Evolutionary conservation across 2,329 filamentous ascomycete genomes (phyloP), one percentile per base, ranked within the genome.

Genomic region (Amphichorda felina): DNA sequence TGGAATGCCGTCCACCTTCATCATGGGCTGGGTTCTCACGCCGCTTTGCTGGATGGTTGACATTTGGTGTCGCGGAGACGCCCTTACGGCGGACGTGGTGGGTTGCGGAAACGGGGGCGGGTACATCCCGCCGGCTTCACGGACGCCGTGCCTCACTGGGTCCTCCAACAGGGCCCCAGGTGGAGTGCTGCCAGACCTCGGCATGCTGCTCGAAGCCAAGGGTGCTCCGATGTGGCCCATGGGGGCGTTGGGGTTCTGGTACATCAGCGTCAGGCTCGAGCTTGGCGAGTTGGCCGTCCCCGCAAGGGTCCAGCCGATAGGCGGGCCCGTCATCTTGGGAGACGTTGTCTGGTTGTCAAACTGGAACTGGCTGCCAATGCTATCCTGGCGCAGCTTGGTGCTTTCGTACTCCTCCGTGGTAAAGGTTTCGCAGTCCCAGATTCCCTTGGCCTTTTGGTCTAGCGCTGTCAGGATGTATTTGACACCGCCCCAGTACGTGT

Each of bases 391-490:
- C 57, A 74, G 57, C 43, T 80, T 72, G 3, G 75, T 75, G 49
- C 75, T 79, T 50, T 86, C 83, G 56, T 83, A 84, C 53, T 94
- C 86, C 50, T 93, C 85, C 1, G 59, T 60, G 0, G 72, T 77
- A 42, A 68, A 77, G 0, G 72, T 76, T 49, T 78, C 74, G 40
- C 71, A 86, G 48, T 94, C 85, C 56, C 80, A 83, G 26, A 89
- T 84, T 1, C 86, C 86, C 52, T 89, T 86, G 11, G 84, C 78
- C 53, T 91, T 91, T 46, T 93, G 86, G 46, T 93, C 84, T 9
- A 94, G 62, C 0, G 86, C 84, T 0, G 83, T 89, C 26, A 94
- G 60, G 27, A 94, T 93, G 51, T 94, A 94, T 38, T 83, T 80
- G 18, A 85, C 80, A 7, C 86, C 86, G 25, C 82, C 82, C 86